Percentiles rank a stretch among this genome's conserved stretches.
Evolutionary conservation across 148 eudicot genomes (phyloP).

Genomic region (Diospyros lotus): DNA sequence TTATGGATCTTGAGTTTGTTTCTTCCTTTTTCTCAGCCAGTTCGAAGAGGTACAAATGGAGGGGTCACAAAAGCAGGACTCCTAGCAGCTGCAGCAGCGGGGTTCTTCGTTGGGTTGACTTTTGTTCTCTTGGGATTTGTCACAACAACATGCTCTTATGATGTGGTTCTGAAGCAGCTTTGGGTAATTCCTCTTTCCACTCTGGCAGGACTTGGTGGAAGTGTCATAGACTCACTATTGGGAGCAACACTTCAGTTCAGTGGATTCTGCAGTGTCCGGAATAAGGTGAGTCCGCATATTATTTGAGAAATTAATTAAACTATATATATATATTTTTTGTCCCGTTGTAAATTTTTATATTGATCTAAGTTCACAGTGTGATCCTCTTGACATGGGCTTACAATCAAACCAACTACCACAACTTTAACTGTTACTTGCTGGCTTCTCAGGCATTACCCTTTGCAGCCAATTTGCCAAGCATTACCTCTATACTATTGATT

Average conservation of each 20-base stretch:
- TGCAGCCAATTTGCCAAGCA: not conserved
- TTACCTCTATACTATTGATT: too few relatives aligned
- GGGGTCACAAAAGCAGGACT: constrained; percentile 87
- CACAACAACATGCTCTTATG: constrained; percentile 53
- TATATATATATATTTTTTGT: not conserved
- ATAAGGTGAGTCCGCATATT: constrained; percentile 46
- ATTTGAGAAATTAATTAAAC: not conserved
- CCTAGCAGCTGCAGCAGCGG: constrained; percentile 85
- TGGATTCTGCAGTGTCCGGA: constrained; percentile 75
- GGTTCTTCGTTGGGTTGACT: constrained; percentile 64
- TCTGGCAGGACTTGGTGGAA: constrained; percentile 75
- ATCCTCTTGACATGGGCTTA: not conserved
- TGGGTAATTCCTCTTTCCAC: constrained; percentile 76
- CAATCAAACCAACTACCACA: not conserved
- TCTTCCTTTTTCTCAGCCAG: constrained; percentile 40
- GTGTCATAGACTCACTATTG: constrained; percentile 77
- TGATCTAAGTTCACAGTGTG: not conserved
- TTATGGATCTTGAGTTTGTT: constrained; percentile 13
- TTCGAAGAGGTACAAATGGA: constrained; percentile 94
- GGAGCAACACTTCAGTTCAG: constrained; percentile 92
- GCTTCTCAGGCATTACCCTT: not conserved
- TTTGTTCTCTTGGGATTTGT: constrained; percentile 62
- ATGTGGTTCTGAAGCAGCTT: constrained; percentile 67
- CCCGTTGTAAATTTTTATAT: not conserved
- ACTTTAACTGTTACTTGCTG: not conserved